Conservation (phyloP, 2,329 filamentous ascomycete species). For the Colletotrichum brevisporum region DNA sequence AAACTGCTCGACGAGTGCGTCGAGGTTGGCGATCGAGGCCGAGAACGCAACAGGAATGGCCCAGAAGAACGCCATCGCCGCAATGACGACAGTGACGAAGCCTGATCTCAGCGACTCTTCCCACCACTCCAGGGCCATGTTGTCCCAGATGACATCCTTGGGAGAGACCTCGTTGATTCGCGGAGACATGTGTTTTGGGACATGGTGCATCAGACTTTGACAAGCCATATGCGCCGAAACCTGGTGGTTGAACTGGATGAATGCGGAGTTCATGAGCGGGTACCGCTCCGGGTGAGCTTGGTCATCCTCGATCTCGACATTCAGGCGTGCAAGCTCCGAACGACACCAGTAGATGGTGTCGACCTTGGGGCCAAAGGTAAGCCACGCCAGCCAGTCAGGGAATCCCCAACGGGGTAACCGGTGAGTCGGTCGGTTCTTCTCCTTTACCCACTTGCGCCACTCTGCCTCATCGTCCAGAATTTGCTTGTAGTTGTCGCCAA, state of each 20-base stretch:
- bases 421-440: conserved; percentile 88
- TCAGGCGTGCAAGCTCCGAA: conserved; percentile 86
- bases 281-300: conserved; percentile 89
- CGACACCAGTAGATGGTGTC: conserved; percentile 96
- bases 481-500: conserved; percentile 67
- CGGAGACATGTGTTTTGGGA: conserved; percentile 94
- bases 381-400: conserved; percentile 78
- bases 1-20: conserved; percentile 75
- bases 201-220: conserved; percentile 89
- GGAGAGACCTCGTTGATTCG: conserved; percentile 94
- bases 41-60: conserved; percentile 92
- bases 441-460: conserved; percentile 88
- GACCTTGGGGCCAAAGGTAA: conserved; percentile 90
- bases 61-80: conserved; percentile 88
- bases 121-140: conserved; percentile 98
- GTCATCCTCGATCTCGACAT: conserved; percentile 91
- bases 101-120: conserved; percentile 82
- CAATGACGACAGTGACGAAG: conserved; percentile 75
- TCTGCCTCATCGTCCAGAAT: conserved; percentile 68
- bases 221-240: conserved; percentile 98
- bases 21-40: conserved; percentile 83
- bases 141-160: conserved; percentile 94
- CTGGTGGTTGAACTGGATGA: conserved; percentile 98
- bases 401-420: conserved; percentile 74
- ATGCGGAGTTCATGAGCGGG: conserved; percentile 94